Conservation (phyloP, 805 yeast species). For the Cyberlindnera maritima region DNA sequence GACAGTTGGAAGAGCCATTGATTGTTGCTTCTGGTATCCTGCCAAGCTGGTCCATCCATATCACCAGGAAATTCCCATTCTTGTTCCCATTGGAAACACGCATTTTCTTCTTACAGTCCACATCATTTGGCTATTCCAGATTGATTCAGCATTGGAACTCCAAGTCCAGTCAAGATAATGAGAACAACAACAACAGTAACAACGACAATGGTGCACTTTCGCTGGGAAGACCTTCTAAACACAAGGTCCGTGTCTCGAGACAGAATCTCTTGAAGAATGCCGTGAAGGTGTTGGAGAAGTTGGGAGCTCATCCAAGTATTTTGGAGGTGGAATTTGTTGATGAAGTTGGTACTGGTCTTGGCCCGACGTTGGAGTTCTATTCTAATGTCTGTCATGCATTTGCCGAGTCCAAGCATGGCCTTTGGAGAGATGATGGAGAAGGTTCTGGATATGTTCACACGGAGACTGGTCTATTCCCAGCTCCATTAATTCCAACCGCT, state of each 20-base stretch:
- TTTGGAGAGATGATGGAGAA: constrained; percentile 59
- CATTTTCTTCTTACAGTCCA: constrained; percentile 72
- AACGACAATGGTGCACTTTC: constrained; percentile 27
- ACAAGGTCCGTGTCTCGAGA: constrained; percentile 76
- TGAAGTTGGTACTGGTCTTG: constrained; percentile 95
- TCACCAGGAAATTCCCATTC: constrained; percentile 77
- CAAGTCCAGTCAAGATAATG: constrained; percentile 41
- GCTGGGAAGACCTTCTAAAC: constrained; percentile 74
- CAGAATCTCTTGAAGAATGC: constrained; percentile 72
- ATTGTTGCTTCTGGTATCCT: constrained; percentile 82
- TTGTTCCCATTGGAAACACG: constrained; percentile 83
- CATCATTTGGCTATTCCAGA: constrained; percentile 89
- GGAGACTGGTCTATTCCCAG: constrained; percentile 67
- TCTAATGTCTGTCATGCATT: constrained; percentile 78
- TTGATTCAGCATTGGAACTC: constrained; percentile 75
- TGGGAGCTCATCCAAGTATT: constrained; percentile 77
- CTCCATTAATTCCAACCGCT: constrained; percentile 47
- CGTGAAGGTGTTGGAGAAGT: constrained; percentile 67
- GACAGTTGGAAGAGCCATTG: constrained; percentile 87
- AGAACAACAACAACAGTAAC: constrained; percentile 31
- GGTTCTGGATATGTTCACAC: constrained; percentile 37
- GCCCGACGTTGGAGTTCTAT: constrained; percentile 94
- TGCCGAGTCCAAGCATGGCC: constrained; percentile 46
- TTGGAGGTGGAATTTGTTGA: constrained; percentile 84
- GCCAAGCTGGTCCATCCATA: constrained; percentile 78